These are phyloP conservation scores for Vinca minor DNA, from an alignment of 257 asterid species.

Conservation along the genomic window DNA sequence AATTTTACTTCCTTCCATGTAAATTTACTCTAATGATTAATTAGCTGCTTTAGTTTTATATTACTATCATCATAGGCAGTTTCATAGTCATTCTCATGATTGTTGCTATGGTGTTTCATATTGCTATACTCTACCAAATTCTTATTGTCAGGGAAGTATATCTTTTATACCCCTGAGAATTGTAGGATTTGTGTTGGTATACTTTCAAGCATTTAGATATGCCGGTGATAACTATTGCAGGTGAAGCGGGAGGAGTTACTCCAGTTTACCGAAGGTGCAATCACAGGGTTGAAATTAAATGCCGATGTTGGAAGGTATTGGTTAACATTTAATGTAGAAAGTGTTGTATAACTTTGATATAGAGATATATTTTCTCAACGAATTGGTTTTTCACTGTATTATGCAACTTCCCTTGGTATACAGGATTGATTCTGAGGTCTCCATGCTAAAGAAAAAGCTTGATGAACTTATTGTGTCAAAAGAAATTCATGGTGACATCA, in stretches of 20 bases:
- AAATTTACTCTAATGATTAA: neutral
- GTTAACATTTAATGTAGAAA: neutral
- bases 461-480: slow-evolving; percentile 47
- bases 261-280: slow-evolving; percentile 94
- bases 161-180: neutral
- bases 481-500: slow-evolving; percentile 29
- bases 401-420: slow-evolving; percentile 14
- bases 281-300: slow-evolving; percentile 86
- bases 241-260: slow-evolving; percentile 95
- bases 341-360: neutral
- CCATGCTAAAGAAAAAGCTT: slow-evolving; percentile 59
- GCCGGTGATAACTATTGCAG: slow-evolving; percentile 28
- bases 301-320: slow-evolving; percentile 70
- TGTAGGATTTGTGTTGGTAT: neutral
- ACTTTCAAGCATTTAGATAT: slow-evolving; percentile 2
- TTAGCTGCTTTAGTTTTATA: neutral
- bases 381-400: neutral
- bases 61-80: neutral
- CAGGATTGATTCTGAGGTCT: slow-evolving; percentile 85
- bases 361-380: neutral
- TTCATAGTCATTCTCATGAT: neutral
- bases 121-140: neutral
- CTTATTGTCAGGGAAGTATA: neutral
- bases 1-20: neutral
- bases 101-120: neutral